Percentiles rank a stretch among this genome's conserved stretches.
Evolutionary conservation across 768 basidiomycete genomes (phyloP).

Genomic region (Infundibulicybe gibba): DNA sequence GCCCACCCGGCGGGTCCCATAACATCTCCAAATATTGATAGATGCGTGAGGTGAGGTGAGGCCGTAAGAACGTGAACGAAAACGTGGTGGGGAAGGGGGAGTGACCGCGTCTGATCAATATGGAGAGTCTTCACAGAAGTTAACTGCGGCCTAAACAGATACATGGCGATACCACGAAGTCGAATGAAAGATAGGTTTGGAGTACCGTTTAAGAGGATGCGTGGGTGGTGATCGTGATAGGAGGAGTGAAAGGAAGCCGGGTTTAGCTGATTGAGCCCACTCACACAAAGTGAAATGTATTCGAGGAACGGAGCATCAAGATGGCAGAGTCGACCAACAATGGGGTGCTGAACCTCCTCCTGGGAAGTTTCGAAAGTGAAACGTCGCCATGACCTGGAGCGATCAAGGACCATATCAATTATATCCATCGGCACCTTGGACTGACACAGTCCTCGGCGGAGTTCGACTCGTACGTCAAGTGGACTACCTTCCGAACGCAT

Average conservation of each 20-base stretch:
- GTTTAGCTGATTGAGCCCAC: constrained; percentile 12
- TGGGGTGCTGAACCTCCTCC: constrained; percentile 18
- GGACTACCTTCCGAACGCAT: constrained; percentile 25
- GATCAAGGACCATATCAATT: constrained; percentile 24
- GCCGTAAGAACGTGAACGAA: constrained; percentile 30
- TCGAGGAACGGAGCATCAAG: constrained; percentile 27
- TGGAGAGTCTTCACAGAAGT: constrained; percentile 33
- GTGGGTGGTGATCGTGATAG: not conserved
- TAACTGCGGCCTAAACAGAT: constrained; percentile 34
- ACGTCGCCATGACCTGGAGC: constrained; percentile 32
- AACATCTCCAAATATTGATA: constrained; percentile 44
- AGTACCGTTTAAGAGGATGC: constrained; percentile 23
- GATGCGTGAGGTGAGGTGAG: constrained; percentile 27
- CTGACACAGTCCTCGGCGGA: constrained; percentile 4
- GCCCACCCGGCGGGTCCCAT: constrained; percentile 24
- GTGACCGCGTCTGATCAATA: constrained; percentile 34
- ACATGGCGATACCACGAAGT: constrained; percentile 39
- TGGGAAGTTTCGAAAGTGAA: constrained; percentile 23
- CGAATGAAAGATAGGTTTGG: constrained; percentile 33
- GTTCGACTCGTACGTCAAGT: constrained; percentile 29
- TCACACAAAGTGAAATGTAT: constrained; percentile 33
- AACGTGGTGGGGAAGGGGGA: constrained; percentile 30
- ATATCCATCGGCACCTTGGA: constrained; percentile 12
- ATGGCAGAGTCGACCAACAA: constrained; percentile 22
- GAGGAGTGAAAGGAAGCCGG: constrained; percentile 1